These are phyloP conservation scores for Hygrophorus russula DNA, from an alignment of 768 basidiomycete genomes.

Conservation along the genomic window DNA sequence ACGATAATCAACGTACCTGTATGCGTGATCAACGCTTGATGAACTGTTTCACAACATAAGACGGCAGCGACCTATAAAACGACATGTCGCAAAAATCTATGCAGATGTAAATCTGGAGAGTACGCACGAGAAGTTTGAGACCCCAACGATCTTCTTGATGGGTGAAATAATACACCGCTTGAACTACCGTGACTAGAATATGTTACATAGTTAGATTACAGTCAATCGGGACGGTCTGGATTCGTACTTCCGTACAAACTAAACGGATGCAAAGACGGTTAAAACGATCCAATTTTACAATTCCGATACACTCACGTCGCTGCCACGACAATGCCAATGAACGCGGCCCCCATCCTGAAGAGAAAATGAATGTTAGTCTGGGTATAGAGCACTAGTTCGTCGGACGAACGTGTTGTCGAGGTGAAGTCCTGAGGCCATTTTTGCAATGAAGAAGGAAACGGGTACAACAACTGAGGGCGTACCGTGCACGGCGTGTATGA, in stretches of 20 bases:
- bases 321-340: conserved; percentile 27
- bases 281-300: background rate
- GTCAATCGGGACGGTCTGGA: too few species aligned
- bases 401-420: too few species aligned
- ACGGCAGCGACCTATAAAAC: conserved; percentile 25
- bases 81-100: background rate
- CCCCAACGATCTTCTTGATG: conserved; percentile 30
- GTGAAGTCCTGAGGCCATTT: too few species aligned
- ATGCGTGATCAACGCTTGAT: conserved; percentile 37
- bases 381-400: background rate
- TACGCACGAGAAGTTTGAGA: conserved; percentile 27
- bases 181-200: conserved; percentile 32
- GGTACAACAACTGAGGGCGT: too few species aligned
- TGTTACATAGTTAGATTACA: too few species aligned
- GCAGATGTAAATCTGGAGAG: background rate
- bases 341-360: conserved; percentile 31
- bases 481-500: too few species aligned
- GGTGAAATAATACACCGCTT: conserved; percentile 36
- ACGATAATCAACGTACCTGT: conserved; percentile 20
- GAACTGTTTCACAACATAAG: conserved; percentile 32
- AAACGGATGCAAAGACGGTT: background rate
- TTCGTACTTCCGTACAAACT: conserved; percentile 8
- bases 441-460: too few species aligned
- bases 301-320: conserved; percentile 7
- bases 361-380: background rate